Evolutionary conservation across 2,329 filamentous ascomycete genomes (phyloP).

Genomic region (Aspergillus novoparasiticus): DNA sequence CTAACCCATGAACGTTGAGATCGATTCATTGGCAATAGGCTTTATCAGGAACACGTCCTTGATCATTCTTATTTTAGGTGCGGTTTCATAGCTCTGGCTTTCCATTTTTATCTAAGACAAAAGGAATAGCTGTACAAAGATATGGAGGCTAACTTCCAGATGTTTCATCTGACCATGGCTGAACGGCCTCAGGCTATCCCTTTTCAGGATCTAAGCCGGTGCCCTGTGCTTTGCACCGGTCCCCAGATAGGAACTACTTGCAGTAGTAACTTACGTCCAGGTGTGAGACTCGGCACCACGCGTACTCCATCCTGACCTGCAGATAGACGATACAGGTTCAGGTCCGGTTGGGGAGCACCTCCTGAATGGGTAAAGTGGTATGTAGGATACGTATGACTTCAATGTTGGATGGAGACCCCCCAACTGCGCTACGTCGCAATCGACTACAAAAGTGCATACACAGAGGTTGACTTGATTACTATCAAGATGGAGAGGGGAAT

Average conservation of each 20-base stretch:
- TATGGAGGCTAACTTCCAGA: neutral
- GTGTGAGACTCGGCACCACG: neutral
- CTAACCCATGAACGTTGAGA: neutral
- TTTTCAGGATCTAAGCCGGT: constrained; percentile 20
- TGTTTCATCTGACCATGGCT: constrained; percentile 18
- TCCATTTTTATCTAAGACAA: constrained; percentile 8
- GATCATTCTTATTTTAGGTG: neutral
- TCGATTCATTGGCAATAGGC: neutral
- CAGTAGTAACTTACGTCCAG: constrained; percentile 12
- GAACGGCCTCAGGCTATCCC: constrained; percentile 17
- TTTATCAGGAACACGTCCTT: neutral
- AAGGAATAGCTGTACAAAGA: neutral
- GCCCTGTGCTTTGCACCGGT: constrained; percentile 18
- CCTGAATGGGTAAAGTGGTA: neutral
- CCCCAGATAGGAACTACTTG: constrained; percentile 23
- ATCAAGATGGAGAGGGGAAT: too few species aligned
- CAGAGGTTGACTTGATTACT: too few species aligned
- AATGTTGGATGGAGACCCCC: too few species aligned
- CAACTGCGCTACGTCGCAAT: too few species aligned
- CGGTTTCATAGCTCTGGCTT: neutral
- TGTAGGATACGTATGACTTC: neutral
- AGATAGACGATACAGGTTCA: neutral
- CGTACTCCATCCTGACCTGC: neutral
- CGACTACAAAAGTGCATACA: too few species aligned
- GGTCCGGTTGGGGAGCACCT: too few species aligned